A percentile compares a stretch with the other conserved stretches of the same genome.
These are phyloP conservation scores for Crithidia brevicula DNA, from an alignment of 208 protist genomes.

Conservation along the genomic window DNA sequence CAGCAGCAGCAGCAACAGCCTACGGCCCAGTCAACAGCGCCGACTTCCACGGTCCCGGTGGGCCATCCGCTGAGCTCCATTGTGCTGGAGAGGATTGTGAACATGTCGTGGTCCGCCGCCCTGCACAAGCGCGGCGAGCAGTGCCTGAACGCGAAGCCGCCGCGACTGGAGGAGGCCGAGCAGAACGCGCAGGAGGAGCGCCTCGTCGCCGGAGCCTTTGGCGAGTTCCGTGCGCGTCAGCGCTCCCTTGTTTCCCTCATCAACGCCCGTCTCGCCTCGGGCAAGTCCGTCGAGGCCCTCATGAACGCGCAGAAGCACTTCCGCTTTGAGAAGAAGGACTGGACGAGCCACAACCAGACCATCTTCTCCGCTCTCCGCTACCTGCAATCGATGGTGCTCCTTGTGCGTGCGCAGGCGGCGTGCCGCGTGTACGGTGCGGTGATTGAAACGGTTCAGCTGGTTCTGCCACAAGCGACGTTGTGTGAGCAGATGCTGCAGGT, in stretches of 20 bases:
- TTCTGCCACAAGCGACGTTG: slow-evolving; percentile 68
- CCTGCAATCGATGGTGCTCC: slow-evolving; percentile 79
- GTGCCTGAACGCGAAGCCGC: slow-evolving; percentile 56
- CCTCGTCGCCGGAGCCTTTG: slow-evolving; percentile 43
- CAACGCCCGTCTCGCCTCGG: slow-evolving; percentile 52
- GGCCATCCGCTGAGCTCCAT: slow-evolving; percentile 23
- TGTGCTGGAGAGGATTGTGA: slow-evolving; percentile 59
- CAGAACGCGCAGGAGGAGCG: slow-evolving; percentile 53
- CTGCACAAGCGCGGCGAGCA: slow-evolving; percentile 81
- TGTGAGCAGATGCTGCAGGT: slow-evolving; percentile 82
- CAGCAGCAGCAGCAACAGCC: background rate
- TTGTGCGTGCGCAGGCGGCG: slow-evolving; percentile 70
- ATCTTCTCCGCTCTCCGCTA: slow-evolving; percentile 72
- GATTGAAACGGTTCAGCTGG: slow-evolving; percentile 80
- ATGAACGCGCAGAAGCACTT: slow-evolving; percentile 67
- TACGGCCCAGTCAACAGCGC: background rate
- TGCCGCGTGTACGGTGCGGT: slow-evolving; percentile 64
- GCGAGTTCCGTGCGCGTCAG: slow-evolving; percentile 65
- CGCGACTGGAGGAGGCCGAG: slow-evolving; percentile 56
- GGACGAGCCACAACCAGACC: slow-evolving; percentile 53
- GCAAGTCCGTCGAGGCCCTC: slow-evolving; percentile 67
- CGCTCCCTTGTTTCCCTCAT: slow-evolving; percentile 71
- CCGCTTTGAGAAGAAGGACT: slow-evolving; percentile 71
- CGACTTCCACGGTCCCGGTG: slow-evolving; percentile 5
- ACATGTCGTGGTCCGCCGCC: slow-evolving; percentile 67